Evolutionary conservation across 2,329 filamentous ascomycete species (phyloP).

Genomic region (Coleophoma cylindrospora): DNA sequence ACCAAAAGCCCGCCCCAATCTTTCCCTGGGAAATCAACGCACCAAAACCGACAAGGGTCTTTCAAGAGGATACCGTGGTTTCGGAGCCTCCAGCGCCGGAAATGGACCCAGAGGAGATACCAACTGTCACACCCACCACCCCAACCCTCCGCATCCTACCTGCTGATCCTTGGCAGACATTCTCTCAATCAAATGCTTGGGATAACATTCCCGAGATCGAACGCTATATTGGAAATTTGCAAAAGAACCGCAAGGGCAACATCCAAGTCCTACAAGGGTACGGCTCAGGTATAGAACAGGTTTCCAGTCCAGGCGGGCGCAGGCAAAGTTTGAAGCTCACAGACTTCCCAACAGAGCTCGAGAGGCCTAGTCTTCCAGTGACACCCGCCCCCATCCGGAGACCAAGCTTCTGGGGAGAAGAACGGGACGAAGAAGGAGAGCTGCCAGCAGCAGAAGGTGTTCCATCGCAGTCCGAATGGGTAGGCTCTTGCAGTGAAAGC

Average conservation of each 20-base stretch:
- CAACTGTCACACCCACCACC: slow-evolving; percentile 39
- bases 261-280: slow-evolving; percentile 28
- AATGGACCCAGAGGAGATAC: slow-evolving; percentile 32
- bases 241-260: slow-evolving; percentile 51
- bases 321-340: slow-evolving; percentile 64
- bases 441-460: slow-evolving; percentile 78
- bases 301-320: slow-evolving; percentile 20
- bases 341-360: slow-evolving; percentile 78
- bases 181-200: slow-evolving; percentile 82
- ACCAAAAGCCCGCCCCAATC: slow-evolving; percentile 59
- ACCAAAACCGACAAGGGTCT: slow-evolving; percentile 59
- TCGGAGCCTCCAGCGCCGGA: slow-evolving; percentile 31
- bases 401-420: slow-evolving; percentile 59
- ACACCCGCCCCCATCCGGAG: slow-evolving; percentile 78
- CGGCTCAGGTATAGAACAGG: slow-evolving; percentile 22
- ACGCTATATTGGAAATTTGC: slow-evolving; percentile 75
- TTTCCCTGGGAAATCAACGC: slow-evolving; percentile 86
- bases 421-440: slow-evolving; percentile 43
- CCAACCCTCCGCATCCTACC: slow-evolving; percentile 40
- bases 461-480: slow-evolving; percentile 86
- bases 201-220: slow-evolving; percentile 87
- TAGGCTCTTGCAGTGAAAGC: slow-evolving; percentile 30
- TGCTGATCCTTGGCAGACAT: slow-evolving; percentile 66
- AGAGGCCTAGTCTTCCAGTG: slow-evolving; percentile 84
- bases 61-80: slow-evolving; percentile 48